Evolutionary conservation across 768 basidiomycete genomes (phyloP).

Genomic region (Boletus rubroflammeus): DNA sequence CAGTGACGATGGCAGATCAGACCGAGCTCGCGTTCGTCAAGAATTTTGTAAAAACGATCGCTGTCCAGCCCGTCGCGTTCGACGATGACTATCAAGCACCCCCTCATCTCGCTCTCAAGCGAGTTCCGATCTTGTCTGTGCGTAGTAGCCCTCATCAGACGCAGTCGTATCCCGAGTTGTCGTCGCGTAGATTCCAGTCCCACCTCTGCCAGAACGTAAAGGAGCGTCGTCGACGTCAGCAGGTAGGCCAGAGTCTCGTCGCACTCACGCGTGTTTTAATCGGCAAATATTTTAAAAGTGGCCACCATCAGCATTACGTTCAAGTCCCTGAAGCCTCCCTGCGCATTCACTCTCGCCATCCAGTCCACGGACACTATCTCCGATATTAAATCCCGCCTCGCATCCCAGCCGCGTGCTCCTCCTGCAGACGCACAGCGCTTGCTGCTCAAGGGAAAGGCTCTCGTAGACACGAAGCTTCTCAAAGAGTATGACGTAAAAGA

Average conservation of each 20-base stretch:
- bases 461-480: constrained; percentile 83
- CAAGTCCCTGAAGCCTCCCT: constrained; percentile 89
- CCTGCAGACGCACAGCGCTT: constrained; percentile 79
- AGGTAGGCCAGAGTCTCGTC: constrained; percentile 27
- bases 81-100: constrained; percentile 76
- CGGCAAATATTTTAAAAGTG: constrained; percentile 9
- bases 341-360: constrained; percentile 67
- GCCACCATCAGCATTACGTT: constrained; percentile 62
- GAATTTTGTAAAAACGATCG: constrained; percentile 59
- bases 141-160: constrained; percentile 17
- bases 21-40: constrained; percentile 61
- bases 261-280: constrained; percentile 8
- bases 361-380: constrained; percentile 81
- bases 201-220: constrained; percentile 56
- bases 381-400: constrained; percentile 74
- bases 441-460: constrained; percentile 90
- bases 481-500: constrained; percentile 85
- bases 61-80: constrained; percentile 64
- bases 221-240: constrained; percentile 28
- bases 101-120: constrained; percentile 59
- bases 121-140: constrained; percentile 67
- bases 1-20: constrained; percentile 48
- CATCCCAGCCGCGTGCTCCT: constrained; percentile 64
- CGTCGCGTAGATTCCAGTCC: constrained; percentile 49
- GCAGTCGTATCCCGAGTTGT: constrained; percentile 4